These are phyloP conservation scores for Coffea humblotiana DNA, from an alignment of 305 asterid species.

Conservation along the genomic window DNA sequence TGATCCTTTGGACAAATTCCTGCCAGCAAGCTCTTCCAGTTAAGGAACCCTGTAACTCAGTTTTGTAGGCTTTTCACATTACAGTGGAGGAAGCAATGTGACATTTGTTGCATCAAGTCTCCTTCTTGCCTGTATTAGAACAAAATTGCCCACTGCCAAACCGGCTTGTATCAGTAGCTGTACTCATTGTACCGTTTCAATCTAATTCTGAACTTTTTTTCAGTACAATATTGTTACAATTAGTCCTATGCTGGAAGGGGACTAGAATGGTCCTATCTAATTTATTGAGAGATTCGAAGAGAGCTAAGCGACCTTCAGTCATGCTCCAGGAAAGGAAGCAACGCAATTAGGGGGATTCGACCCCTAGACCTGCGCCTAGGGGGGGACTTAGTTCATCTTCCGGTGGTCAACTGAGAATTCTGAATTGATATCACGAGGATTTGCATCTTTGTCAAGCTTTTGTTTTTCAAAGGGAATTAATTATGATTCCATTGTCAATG, in stretches of 20 bases:
- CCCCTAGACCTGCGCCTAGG: too few species aligned
- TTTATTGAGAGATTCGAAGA: too few species aligned
- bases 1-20: background rate
- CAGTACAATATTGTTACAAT: too few species aligned
- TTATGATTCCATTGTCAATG: too few species aligned
- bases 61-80: constrained; percentile 17
- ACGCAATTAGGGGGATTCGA: too few species aligned
- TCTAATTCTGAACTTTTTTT: background rate
- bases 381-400: too few species aligned
- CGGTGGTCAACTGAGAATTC: too few species aligned
- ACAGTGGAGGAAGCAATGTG: constrained; percentile 1
- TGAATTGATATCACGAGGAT: background rate
- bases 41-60: constrained; percentile 9
- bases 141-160: background rate
- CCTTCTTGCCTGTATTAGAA: background rate
- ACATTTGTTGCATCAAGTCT: background rate
- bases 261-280: too few species aligned
- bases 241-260: too few species aligned
- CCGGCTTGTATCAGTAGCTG: constrained; percentile 4
- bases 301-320: too few species aligned
- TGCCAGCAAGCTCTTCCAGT: background rate
- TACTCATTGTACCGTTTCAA: background rate
- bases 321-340: too few species aligned
- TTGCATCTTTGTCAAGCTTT: background rate
- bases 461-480: constrained; percentile 1